Evolutionary conservation across 1,284 basidiomycete species (phyloP), one percentile per base, ranked within the genome.

Genomic region (Hymenochaete sp.): DNA sequence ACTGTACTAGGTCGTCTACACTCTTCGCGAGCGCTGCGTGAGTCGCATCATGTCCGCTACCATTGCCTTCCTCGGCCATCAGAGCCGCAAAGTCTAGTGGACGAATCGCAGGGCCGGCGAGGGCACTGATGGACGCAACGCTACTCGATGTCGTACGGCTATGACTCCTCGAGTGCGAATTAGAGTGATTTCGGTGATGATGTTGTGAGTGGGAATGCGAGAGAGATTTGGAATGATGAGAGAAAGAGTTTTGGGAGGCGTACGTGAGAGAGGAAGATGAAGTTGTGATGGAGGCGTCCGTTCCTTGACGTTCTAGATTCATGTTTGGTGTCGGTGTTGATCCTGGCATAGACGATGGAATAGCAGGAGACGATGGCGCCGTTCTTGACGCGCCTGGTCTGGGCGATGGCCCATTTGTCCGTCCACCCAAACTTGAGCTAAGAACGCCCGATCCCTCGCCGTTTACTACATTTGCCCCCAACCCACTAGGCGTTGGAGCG

Each of bases 1-100:
- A 96, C 52, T 75, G 70, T 2, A 77, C 72, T 35, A 98, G 72
- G 54, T 89, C 82, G 48, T 86, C 82, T 6, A 96, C 79, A 1
- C 83, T 87, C 38, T 69, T 67, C 28, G 80, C 80, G 31, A 97
- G 71, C 57, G 86, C 81, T 1, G 67, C 63, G 53, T 88, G 83
- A 0, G 86, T 81, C 27, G 71, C 71, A 25, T 84, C 82, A 28
- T 68, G 70, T 9, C 70, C 71, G n/a, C n/a, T n/a, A n/a, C n/a
- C n/a, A n/a, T n/a, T n/a, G n/a, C n/a, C n/a, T n/a, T n/a, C n/a
- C n/a, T n/a, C n/a, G 13, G 67, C 65, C 45, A 79, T 71, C 31
- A 92, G 62, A n/a, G 67, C 60, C 5, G 62, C 62, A 49, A 89
- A 80, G 58, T 93, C 82, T 13, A 93, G 66, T 1, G 84, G 77